Evolutionary conservation across 345 rosid genomes (phyloP).

Genomic region (Salix caprea): DNA sequence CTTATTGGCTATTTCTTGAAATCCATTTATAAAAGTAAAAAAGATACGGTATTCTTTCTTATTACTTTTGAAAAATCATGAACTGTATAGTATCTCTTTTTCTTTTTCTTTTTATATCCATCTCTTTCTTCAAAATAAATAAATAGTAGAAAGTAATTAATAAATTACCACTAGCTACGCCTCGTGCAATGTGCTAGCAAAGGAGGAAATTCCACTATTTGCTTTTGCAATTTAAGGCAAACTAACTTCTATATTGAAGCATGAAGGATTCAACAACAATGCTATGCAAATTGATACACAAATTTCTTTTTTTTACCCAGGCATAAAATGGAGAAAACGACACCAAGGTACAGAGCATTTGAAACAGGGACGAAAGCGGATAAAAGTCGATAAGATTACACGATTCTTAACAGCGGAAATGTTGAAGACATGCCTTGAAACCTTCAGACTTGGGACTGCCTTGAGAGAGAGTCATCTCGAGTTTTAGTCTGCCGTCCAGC

Average conservation of each 20-base stretch:
- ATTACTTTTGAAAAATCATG: too few relatives aligned
- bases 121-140: too few relatives aligned
- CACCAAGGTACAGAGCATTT: conserved; percentile 7
- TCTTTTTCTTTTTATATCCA: too few relatives aligned
- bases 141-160: too few relatives aligned
- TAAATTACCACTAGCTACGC: too few relatives aligned
- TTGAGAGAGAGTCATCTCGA: neutral
- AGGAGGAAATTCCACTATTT: too few relatives aligned
- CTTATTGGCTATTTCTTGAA: too few relatives aligned
- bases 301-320: conserved; percentile 18
- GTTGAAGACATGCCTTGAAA: conserved; percentile 4
- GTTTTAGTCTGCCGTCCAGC: conserved; percentile 82
- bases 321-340: conserved; percentile 5
- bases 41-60: too few relatives aligned
- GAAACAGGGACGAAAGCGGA: neutral
- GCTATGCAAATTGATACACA: conserved; percentile 16
- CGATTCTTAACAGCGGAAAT: neutral
- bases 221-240: neutral
- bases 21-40: too few relatives aligned
- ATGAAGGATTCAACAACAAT: neutral
- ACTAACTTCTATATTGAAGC: neutral
- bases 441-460: conserved; percentile 3
- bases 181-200: too few relatives aligned
- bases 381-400: neutral
- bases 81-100: too few relatives aligned